Base-by-base conservation (phyloP, 495 filamentous ascomycete genomes). In the Penicillium bovifimosum region DNA sequence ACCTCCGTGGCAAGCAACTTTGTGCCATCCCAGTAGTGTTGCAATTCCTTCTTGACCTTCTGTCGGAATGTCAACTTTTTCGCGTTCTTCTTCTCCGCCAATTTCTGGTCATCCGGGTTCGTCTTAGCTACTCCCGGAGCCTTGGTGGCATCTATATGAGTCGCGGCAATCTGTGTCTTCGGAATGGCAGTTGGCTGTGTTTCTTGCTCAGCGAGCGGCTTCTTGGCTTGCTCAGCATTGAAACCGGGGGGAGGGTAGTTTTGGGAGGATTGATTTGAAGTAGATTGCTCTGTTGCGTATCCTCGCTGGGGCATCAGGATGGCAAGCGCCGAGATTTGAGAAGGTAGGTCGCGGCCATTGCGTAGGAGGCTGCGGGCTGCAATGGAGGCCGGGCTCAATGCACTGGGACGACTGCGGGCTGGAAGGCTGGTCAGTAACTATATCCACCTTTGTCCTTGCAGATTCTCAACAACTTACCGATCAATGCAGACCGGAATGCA, bases 11-110 rank as follows among this genome's bases (percentile, higher is more conserved):
- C 90, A 59, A 99, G 77, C 55, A 99, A 76, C 70, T 99, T 99
- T n/a, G 91, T 99, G 33, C 93, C 93, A 78, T 99, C 93, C 93
- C 93, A 97, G 74, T 97, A 99, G 68, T 99, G 93, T 54, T 85
- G 80, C 13, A 77, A 76, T 65, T 97, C 93, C 64, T 88, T 88
- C 78, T 95, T 97, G 60, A 97, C 80, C 75, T 90, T 95, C 65
- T 96, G 90, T 67, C 80, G 83, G 3, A 97, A 34, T 0, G 95
- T 95, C 73, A 95, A 73, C 59, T 93, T 95, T 73, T 86, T 87
- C 65, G 85, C 76, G 51, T 87, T 87, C 66, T 90, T 86, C 67
- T 92, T 89, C 49, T 81, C 81, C 16, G 67, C 69, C 9, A 69
- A 62, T 59, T 80, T 81, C 62, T 82, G 78, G 33, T 79, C 74